Percentiles rank a stretch among this genome's conserved stretches.
Evolutionary conservation across 2,329 filamentous ascomycete species (phyloP).

Genomic region (Neospermospora avenae): DNA sequence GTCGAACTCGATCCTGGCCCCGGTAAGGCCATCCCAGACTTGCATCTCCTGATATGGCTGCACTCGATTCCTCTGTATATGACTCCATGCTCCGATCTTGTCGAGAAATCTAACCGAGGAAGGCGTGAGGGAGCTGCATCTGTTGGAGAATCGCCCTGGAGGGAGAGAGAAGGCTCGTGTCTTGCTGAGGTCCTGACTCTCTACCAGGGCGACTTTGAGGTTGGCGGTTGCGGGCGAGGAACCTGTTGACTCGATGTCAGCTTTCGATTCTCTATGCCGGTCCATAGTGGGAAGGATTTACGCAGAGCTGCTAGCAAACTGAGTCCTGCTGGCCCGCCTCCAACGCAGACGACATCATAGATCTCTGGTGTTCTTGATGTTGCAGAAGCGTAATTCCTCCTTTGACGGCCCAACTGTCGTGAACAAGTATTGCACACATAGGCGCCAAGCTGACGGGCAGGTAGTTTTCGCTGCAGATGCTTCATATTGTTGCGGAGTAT

Average conservation of each 20-base stretch:
- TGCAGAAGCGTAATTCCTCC: slow-evolving; percentile 25
- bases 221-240: slow-evolving; percentile 70
- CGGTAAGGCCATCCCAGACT: slow-evolving; percentile 94
- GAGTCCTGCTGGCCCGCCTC: slow-evolving; percentile 57
- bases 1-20: slow-evolving; percentile 85
- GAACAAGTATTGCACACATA: slow-evolving; percentile 30
- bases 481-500: slow-evolving; percentile 18
- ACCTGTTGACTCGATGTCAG: slow-evolving; percentile 45
- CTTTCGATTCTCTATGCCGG: neutral
- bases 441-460: slow-evolving; percentile 16
- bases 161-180: slow-evolving; percentile 64
- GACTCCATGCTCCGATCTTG: slow-evolving; percentile 79
- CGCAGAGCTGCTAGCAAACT: slow-evolving; percentile 76
- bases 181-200: slow-evolving; percentile 79
- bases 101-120: slow-evolving; percentile 80
- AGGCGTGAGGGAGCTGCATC: slow-evolving; percentile 92
- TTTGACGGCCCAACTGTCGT: slow-evolving; percentile 25
- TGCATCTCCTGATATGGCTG: slow-evolving; percentile 96
- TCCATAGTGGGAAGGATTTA: slow-evolving; percentile 40
- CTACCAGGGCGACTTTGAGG: slow-evolving; percentile 83
- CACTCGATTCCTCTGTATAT: slow-evolving; percentile 68
- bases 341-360: slow-evolving; percentile 37
- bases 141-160: slow-evolving; percentile 76
- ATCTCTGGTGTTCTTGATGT: slow-evolving; percentile 24
- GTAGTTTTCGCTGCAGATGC: slow-evolving; percentile 6